Base-by-base conservation (phyloP, 2,329 filamentous ascomycete genomes). In the Alternaria consortialis region DNA sequence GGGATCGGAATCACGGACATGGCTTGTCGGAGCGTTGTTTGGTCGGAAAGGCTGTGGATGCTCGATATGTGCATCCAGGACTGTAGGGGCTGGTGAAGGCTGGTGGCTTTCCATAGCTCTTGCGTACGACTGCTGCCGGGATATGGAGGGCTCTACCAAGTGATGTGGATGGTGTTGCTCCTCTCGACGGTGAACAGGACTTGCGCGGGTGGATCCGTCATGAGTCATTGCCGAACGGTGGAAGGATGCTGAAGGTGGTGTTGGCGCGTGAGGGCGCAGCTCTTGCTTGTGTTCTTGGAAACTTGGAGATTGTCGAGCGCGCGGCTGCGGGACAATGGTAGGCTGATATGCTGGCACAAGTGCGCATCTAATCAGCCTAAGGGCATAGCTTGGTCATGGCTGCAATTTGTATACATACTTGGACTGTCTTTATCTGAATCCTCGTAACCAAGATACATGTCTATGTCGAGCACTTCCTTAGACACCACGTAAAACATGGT, bases 401-500 rank as follows among this genome's bases (percentile, higher is more conserved):
- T 2, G 27, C 11, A n/a, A n/a, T 46, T 29, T 20, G n/a, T 36
- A 31, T 52, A 58, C 56, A 40, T 27, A 58, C 56, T 48, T 52
- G 39, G 13, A 32, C 31, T 29, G 7, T 3, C 42, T 50, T 57
- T n/a, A 27, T 43, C 58, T 9, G 42, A 53, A 20, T 61, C 58
- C 7, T 37, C 17, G 7, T 15, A 36, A 2, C 54, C 48, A 25
- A 61, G 48, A 27, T 54, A 48, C 11, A 61, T 39, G 32, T 61
- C 58, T 27, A 42, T 50, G 36, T 54, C 54, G 7, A 61, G 29
- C 8, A 20, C 2, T 11, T 44, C 50, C 32, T 31, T 29, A 6
- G 58, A 29, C 6, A 57, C 50, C 17, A 61, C 29, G 17, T 54
- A 57, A n/a, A 57, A 61, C 8, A 43, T 37, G 5, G 58, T 58